phyloP scores from a whole-genome alignment of 2,329 filamentous ascomycete genomes.

The Dendryphion nanum region DNA sequence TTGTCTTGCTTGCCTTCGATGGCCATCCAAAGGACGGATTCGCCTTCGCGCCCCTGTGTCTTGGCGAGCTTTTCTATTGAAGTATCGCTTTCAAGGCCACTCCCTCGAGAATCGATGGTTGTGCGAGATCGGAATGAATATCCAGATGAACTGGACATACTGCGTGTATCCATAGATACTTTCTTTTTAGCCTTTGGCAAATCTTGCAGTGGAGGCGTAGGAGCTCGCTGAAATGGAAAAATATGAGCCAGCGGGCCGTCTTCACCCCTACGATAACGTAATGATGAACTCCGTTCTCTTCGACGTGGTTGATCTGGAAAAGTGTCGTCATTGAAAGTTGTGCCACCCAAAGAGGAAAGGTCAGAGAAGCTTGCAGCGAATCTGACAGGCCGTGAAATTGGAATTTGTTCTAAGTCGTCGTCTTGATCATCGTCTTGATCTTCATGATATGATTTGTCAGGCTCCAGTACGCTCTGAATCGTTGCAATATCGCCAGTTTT shows the following conservation, averaged over 20 bases:
- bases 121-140: conserved; percentile 80
- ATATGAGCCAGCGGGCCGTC: conserved; percentile 69
- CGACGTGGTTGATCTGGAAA: conserved; percentile 18
- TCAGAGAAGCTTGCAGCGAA: conserved; percentile 33
- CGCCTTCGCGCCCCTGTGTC: conserved; percentile 68
- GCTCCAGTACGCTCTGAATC: conserved; percentile 77
- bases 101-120: conserved; percentile 63
- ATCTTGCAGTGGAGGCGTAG: conserved; percentile 46
- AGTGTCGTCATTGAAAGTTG: conserved; percentile 30
- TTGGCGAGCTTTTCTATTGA: conserved; percentile 77
- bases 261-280: conserved; percentile 16
- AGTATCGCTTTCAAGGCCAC: conserved; percentile 78
- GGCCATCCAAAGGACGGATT: conserved; percentile 69
- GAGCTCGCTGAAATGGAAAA: conserved; percentile 79
- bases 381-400: conserved; percentile 26
- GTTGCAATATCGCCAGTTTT: conserved; percentile 73
- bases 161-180: conserved; percentile 87
- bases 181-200: conserved; percentile 64
- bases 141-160: conserved; percentile 81
- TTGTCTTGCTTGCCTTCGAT: conserved; percentile 63
- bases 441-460: conserved; percentile 49
- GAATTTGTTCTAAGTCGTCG: conserved; percentile 21
- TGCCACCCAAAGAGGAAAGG: conserved; percentile 21
- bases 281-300: conserved; percentile 17
- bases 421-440: conserved; percentile 24